Evolutionary conservation across 2,329 filamentous ascomycete genomes (phyloP).

Genomic region (Aspergillus amoenus): DNA sequence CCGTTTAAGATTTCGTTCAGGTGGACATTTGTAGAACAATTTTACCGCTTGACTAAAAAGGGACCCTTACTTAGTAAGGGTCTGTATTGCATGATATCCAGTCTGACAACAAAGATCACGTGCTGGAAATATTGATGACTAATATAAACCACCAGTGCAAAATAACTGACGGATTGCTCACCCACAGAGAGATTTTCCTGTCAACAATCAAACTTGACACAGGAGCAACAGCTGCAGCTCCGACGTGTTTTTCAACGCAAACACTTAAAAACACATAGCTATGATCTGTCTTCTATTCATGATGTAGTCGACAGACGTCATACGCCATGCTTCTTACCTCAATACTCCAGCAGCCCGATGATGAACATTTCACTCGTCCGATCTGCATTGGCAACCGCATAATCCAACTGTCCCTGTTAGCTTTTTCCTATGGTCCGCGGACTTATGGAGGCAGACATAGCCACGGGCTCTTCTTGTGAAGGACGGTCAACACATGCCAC

Average conservation of each 20-base stretch:
- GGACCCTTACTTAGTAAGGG: too few species aligned
- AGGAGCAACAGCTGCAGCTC: not conserved
- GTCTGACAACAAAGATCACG: too few species aligned
- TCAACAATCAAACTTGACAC: not conserved
- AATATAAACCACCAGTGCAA: not conserved
- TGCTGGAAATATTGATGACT: not conserved
- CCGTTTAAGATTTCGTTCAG: not conserved
- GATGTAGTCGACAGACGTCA: not conserved
- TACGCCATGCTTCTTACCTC: not conserved
- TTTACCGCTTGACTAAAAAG: too few species aligned
- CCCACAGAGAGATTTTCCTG: not conserved
- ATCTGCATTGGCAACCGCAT: conserved; percentile 27
- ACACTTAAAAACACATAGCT: not conserved
- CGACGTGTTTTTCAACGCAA: not conserved
- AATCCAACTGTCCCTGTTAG: conserved; percentile 37
- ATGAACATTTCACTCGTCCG: not conserved
- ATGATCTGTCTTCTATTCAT: not conserved
- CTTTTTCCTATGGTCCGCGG: conserved; percentile 2
- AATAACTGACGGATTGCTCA: too few species aligned
- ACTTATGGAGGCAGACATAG: conserved; percentile 10
- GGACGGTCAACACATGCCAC: conserved; percentile 39
- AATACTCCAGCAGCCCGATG: not conserved
- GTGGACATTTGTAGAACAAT: too few species aligned
- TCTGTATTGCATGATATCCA: too few species aligned
- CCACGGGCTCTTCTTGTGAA: conserved; percentile 34